Conservation (phyloP, 495 filamentous ascomycete genomes). For the Neurospora sp. region DNA sequence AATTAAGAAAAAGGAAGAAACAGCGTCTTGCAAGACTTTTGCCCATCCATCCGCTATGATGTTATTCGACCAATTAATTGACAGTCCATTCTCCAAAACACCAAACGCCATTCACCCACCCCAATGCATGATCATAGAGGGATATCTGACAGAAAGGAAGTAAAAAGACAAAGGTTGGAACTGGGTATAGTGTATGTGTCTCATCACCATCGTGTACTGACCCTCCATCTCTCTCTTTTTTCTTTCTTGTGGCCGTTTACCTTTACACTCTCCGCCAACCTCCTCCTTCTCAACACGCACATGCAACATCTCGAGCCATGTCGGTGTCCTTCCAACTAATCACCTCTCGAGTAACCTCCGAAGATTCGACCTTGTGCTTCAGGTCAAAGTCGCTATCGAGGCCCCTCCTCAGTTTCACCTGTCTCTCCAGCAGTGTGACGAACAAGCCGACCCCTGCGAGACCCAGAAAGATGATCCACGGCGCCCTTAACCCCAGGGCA, state of each 20-base stretch:
- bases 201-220: not conserved
- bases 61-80: not conserved
- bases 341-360: not conserved
- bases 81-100: not conserved
- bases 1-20: not conserved
- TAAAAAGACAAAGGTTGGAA: not conserved
- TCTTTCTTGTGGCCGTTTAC: not conserved
- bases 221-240: not conserved
- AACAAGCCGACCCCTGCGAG: conserved; percentile 13
- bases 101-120: not conserved
- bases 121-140: not conserved
- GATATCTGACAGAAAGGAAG: not conserved
- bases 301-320: not conserved
- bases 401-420: conserved; percentile 22
- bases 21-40: not conserved
- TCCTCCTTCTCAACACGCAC: not conserved
- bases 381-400: conserved; percentile 29
- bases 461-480: conserved; percentile 12
- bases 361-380: conserved; percentile 3
- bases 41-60: not conserved
- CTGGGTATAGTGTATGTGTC: not conserved
- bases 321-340: not conserved
- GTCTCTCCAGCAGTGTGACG: conserved; percentile 24
- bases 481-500: conserved; percentile 2
- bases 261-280: not conserved